A percentile compares a stretch with the other conserved stretches of the same genome.
These are phyloP conservation scores for Gentiana macrophylla DNA, from an alignment of 257 asterid genomes.

Conservation along the genomic window DNA sequence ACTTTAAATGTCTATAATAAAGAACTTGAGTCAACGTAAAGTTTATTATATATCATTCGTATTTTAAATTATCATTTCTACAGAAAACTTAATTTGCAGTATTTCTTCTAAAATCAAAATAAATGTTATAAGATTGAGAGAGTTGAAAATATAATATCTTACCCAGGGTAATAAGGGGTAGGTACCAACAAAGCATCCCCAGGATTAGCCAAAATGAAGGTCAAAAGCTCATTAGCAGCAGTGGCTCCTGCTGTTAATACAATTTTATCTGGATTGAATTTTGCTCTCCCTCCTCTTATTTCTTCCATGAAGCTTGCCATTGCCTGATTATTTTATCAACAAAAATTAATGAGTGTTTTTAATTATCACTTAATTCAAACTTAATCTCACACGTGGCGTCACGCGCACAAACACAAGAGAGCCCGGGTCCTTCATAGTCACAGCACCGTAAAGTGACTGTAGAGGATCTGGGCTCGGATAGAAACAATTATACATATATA, in stretches of 20 bases:
- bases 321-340: conserved; percentile 30
- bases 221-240: conserved; percentile 74
- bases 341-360: background rate
- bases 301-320: conserved; percentile 90
- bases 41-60: too few relatives aligned
- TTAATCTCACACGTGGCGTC: too few relatives aligned
- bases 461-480: too few relatives aligned
- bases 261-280: conserved; percentile 59
- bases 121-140: background rate
- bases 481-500: too few relatives aligned
- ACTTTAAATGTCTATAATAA: too few relatives aligned
- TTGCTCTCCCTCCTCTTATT: conserved; percentile 72
- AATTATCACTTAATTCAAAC: background rate
- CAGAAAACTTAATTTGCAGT: too few relatives aligned
- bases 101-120: too few relatives aligned
- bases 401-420: background rate
- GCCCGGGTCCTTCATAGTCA: background rate
- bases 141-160: conserved; percentile 3
- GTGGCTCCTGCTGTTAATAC: conserved; percentile 96
- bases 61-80: too few relatives aligned
- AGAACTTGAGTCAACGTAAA: too few relatives aligned
- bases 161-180: conserved; percentile 98
- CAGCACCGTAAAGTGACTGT: too few relatives aligned
- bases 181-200: conserved; percentile 88
- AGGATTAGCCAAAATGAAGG: conserved; percentile 73